These are phyloP conservation scores for Xylaria curta DNA, from an alignment of 495 filamentous ascomycete species.

Conservation along the genomic window DNA sequence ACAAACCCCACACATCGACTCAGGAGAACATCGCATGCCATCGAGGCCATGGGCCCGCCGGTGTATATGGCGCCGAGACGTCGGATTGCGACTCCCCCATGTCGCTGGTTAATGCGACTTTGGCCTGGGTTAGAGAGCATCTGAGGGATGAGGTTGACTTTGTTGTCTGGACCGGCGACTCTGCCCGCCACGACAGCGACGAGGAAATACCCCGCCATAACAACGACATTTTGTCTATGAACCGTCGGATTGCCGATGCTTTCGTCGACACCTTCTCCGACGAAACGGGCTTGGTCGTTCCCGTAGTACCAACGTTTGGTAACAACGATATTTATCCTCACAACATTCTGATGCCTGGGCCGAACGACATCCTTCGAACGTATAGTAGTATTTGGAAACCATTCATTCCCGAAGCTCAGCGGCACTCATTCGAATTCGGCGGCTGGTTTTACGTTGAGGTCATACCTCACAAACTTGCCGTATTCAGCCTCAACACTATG, in stretches of 20 bases:
- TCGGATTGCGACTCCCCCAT: conserved; percentile 87
- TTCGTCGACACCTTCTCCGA: conserved; percentile 76
- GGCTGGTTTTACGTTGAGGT: conserved; percentile 96
- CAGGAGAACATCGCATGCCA: conserved; percentile 76
- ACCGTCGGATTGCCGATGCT: conserved; percentile 74
- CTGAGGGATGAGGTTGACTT: conserved; percentile 89
- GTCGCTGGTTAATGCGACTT: conserved; percentile 83
- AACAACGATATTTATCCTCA: conserved; percentile 99
- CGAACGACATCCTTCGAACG: conserved; percentile 79
- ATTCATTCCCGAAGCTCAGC: conserved; percentile 93
- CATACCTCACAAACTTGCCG: conserved; percentile 82
- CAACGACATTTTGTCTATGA: conserved; percentile 75
- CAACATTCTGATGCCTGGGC: conserved; percentile 87
- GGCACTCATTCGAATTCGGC: conserved; percentile 87
- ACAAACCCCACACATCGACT: conserved; percentile 76
- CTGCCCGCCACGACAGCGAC: conserved; percentile 93
- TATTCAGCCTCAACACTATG: conserved; percentile 95
- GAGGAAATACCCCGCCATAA: conserved; percentile 77
- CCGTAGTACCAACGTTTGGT: conserved; percentile 87
- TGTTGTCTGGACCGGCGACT: conserved; percentile 97
- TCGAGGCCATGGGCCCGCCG: conserved; percentile 75
- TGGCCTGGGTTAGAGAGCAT: conserved; percentile 88
- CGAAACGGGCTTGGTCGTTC: conserved; percentile 67
- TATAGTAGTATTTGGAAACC: conserved; percentile 77
- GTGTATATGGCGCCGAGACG: conserved; percentile 81